These are phyloP conservation scores for Megacollybia marginata DNA, from an alignment of 768 basidiomycete genomes.

Conservation along the genomic window DNA sequence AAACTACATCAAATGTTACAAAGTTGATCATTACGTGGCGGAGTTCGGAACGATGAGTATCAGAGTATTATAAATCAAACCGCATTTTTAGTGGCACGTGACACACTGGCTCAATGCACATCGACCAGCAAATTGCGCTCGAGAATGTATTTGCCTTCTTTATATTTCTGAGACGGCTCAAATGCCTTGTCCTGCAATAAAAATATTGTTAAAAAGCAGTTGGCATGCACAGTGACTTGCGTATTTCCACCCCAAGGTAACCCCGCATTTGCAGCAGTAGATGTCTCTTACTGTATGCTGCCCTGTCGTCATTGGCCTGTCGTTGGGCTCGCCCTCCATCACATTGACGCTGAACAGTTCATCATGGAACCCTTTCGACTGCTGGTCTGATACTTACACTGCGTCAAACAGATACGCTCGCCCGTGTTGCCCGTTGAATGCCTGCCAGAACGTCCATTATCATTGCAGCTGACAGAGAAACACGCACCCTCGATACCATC, in stretches of 20 bases:
- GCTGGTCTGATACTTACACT: constrained; percentile 54
- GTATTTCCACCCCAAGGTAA: constrained; percentile 96
- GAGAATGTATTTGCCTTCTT: constrained; percentile 97
- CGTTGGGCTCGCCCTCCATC: constrained; percentile 80
- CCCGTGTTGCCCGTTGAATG: constrained; percentile 96
- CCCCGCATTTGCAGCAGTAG: constrained; percentile 84
- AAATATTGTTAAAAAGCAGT: constrained; percentile 2
- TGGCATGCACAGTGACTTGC: constrained; percentile 36
- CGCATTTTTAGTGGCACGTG: too few species aligned
- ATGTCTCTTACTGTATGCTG: constrained; percentile 96
- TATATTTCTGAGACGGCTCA: constrained; percentile 89
- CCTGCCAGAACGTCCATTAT: constrained; percentile 38
- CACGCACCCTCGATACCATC: constrained; percentile 80
- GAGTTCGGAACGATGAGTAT: too few species aligned
- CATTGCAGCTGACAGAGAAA: background rate
- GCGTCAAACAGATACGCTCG: constrained; percentile 90
- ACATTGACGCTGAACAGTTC: constrained; percentile 72
- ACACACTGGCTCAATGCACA: constrained; percentile 62
- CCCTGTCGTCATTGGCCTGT: constrained; percentile 95
- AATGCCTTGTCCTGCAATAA: constrained; percentile 77
- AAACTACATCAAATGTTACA: too few species aligned
- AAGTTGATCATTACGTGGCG: too few species aligned
- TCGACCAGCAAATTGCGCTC: constrained; percentile 87
- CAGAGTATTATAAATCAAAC: too few species aligned
- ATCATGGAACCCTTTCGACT: constrained; percentile 8